These are phyloP conservation scores for Croton setiger DNA, from an alignment of 441 rosid genomes.

Conservation along the genomic window DNA sequence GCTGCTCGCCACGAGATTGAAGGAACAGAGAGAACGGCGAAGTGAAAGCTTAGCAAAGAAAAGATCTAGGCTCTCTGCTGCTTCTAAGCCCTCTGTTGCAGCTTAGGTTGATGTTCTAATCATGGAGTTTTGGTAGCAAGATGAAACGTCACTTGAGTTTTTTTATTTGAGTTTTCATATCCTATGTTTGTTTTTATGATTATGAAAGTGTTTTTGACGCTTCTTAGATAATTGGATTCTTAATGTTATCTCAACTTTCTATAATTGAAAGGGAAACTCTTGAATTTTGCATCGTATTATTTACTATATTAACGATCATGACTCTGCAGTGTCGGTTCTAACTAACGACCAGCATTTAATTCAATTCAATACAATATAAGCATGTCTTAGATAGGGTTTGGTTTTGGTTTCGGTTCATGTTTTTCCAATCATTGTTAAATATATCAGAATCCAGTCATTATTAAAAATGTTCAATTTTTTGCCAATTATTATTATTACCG, in stretches of 20 bases:
- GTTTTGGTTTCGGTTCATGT: no score
- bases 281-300: not conserved
- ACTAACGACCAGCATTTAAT: no score
- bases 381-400: no score
- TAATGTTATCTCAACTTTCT: not conserved
- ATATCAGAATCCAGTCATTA: no score
- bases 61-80: conserved; percentile 47
- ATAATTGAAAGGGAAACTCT: not conserved
- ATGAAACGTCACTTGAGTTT: not conserved
- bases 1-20: conserved; percentile 44
- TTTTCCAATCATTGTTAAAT: no score
- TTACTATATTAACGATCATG: no score
- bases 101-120: conserved; percentile 19
- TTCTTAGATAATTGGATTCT: not conserved
- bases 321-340: no score
- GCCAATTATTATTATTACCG: no score
- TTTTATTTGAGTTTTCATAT: not conserved
- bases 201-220: not conserved
- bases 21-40: conserved; percentile 49
- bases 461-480: no score
- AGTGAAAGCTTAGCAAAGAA: conserved; percentile 51
- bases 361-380: no score
- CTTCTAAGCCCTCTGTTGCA: conserved; percentile 40
- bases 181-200: not conserved
- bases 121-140: conserved; percentile 13